phyloP scores from a whole-genome alignment of 768 basidiomycete species.

The Lactarius pseudohatsudake region DNA sequence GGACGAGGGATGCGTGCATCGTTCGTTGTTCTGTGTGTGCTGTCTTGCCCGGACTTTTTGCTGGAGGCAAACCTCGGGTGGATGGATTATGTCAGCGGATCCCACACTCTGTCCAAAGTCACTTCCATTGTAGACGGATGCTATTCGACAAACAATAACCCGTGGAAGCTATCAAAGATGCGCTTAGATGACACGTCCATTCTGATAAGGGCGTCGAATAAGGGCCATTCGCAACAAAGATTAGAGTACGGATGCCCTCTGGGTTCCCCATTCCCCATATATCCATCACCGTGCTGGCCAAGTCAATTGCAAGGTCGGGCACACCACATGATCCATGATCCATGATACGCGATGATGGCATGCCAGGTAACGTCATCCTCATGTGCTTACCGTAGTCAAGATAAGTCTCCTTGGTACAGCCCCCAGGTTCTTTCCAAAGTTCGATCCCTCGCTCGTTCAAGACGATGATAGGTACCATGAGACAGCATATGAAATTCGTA shows the following conservation, averaged over 20 bases:
- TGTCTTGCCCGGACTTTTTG: not conserved
- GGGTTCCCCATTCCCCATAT: not conserved
- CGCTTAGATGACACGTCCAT: not conserved
- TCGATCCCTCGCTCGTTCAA: no score
- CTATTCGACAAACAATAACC: no score
- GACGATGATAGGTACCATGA: no score
- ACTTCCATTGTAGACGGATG: not conserved
- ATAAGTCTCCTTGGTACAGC: no score
- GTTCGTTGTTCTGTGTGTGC: not conserved
- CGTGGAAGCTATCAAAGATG: no score
- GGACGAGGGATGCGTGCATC: conserved; percentile 83
- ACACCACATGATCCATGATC: not conserved
- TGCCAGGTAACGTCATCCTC: no score
- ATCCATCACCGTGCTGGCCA: not conserved
- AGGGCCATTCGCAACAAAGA: not conserved
- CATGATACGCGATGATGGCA: not conserved
- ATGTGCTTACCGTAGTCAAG: no score
- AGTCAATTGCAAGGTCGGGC: not conserved
- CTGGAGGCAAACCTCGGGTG: not conserved
- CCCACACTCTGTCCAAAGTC: not conserved
- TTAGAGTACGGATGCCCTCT: not conserved
- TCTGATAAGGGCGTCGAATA: not conserved
- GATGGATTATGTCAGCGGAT: not conserved
- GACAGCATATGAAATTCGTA: not conserved
- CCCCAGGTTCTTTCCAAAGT: no score